phyloP scores from a whole-genome alignment of 805 yeast species.

The Candida tammaniensis region DNA sequence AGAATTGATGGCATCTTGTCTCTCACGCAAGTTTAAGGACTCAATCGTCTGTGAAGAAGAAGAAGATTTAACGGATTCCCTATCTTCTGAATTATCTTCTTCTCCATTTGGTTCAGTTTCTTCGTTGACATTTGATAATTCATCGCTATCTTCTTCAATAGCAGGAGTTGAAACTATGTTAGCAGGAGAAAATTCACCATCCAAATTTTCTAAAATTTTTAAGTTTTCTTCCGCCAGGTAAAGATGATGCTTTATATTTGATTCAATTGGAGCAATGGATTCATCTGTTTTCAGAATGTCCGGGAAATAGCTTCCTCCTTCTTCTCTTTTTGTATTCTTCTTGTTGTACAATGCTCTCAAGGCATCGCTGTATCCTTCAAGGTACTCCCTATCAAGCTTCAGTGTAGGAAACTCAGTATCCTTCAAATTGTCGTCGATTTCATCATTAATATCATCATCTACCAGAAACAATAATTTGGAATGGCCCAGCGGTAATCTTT shows the following conservation, averaged over 20 bases:
- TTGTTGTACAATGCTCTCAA: slow-evolving; percentile 39
- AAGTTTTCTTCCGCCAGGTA: slow-evolving; percentile 22
- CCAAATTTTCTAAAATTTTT: slow-evolving; percentile 14
- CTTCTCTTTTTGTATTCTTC: slow-evolving; percentile 5
- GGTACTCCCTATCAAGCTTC: slow-evolving; percentile 38
- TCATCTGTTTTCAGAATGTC: slow-evolving; percentile 8
- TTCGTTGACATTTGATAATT: not conserved
- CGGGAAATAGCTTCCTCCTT: slow-evolving; percentile 7
- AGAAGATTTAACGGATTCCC: slow-evolving; percentile 23
- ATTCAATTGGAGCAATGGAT: slow-evolving; percentile 10
- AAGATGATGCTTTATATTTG: slow-evolving; percentile 14
- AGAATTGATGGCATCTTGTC: slow-evolving; percentile 93
- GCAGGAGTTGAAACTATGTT: slow-evolving; percentile 11
- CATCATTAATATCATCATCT: slow-evolving; percentile 76
- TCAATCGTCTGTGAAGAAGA: slow-evolving; percentile 56
- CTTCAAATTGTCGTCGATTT: slow-evolving; percentile 49
- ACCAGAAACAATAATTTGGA: slow-evolving; percentile 60
- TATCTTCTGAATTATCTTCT: slow-evolving; percentile 19
- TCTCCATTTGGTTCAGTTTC: slow-evolving; percentile 21
- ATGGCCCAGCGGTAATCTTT: slow-evolving; percentile 19
- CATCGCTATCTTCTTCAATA: slow-evolving; percentile 13
- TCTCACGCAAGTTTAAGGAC: slow-evolving; percentile 82
- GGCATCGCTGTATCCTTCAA: slow-evolving; percentile 76
- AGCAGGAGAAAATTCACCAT: slow-evolving; percentile 12
- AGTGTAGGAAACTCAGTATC: slow-evolving; percentile 29